Conservation (phyloP, 2,329 filamentous ascomycete species). For the Didymella arachidicola region DNA sequence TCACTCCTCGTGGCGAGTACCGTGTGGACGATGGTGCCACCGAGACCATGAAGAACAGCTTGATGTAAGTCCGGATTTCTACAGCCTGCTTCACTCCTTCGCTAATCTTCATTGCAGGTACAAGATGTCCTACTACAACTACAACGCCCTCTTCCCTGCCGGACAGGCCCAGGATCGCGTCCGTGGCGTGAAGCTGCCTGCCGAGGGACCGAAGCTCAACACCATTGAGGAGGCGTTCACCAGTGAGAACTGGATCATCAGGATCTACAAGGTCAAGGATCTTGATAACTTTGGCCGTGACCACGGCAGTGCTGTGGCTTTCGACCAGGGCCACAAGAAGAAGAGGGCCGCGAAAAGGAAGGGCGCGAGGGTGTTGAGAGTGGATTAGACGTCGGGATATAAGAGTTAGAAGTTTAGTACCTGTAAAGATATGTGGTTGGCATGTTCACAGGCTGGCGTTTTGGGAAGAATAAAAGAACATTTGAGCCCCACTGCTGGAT, state of each 20-base stretch:
- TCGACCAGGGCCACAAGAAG: constrained; percentile 83
- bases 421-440: constrained; percentile 41
- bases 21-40: constrained; percentile 91
- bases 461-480: constrained; percentile 40
- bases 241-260: constrained; percentile 99
- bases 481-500: constrained; percentile 8
- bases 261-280: constrained; percentile 99
- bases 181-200: constrained; percentile 80
- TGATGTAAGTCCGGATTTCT: constrained; percentile 75
- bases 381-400: constrained; percentile 64
- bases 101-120: constrained; percentile 69
- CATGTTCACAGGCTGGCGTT: constrained; percentile 37
- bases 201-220: constrained; percentile 82
- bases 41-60: constrained; percentile 97
- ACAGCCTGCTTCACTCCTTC: constrained; percentile 25
- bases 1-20: constrained; percentile 93
- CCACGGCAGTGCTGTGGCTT: constrained; percentile 73
- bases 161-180: constrained; percentile 93
- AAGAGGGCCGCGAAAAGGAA: constrained; percentile 77
- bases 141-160: constrained; percentile 85
- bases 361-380: constrained; percentile 73
- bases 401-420: constrained; percentile 33
- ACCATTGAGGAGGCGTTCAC: constrained; percentile 97
- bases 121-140: constrained; percentile 99
- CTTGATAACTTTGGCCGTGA: constrained; percentile 95